Percentiles rank a stretch among this genome's conserved stretches.
Conservation (phyloP, 306 rosid genomes). For the Rosa multiflora region DNA sequence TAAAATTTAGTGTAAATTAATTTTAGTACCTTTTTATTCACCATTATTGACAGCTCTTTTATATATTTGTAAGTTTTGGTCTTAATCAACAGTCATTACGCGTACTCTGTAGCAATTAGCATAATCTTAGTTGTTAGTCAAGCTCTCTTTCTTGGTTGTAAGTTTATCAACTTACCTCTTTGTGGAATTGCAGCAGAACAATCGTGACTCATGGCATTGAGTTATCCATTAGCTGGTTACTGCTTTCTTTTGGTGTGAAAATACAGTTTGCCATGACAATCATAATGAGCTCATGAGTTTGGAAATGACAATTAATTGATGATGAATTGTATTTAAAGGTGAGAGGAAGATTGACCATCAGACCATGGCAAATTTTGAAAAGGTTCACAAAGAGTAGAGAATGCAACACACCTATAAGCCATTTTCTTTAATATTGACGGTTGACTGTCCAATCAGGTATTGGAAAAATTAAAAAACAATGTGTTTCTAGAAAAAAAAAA, state of each 20-base stretch:
- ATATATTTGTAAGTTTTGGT: no score
- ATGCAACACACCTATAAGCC: no score
- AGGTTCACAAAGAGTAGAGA: no score
- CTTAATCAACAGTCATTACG: no score
- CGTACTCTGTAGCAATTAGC: background rate
- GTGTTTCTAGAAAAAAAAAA: no score
- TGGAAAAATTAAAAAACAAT: background rate
- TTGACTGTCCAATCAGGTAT: background rate
- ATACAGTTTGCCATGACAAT: background rate
- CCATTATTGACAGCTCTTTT: no score
- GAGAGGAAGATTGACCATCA: background rate
- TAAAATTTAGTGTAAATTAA: no score
- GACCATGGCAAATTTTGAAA: background rate
- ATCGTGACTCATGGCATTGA: background rate
- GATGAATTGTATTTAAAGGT: background rate
- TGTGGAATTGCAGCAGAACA: background rate
- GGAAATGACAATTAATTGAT: background rate
- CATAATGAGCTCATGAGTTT: background rate
- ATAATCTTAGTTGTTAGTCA: background rate
- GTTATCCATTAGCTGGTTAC: background rate
- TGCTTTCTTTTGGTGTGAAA: background rate
- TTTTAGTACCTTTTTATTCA: no score
- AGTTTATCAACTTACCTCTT: background rate
- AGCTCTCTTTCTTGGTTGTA: background rate
- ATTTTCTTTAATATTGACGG: no score